Evolutionary conservation across 106 monocot genomes (phyloP).

Genomic region (Acanthochlamys bracteata): DNA sequence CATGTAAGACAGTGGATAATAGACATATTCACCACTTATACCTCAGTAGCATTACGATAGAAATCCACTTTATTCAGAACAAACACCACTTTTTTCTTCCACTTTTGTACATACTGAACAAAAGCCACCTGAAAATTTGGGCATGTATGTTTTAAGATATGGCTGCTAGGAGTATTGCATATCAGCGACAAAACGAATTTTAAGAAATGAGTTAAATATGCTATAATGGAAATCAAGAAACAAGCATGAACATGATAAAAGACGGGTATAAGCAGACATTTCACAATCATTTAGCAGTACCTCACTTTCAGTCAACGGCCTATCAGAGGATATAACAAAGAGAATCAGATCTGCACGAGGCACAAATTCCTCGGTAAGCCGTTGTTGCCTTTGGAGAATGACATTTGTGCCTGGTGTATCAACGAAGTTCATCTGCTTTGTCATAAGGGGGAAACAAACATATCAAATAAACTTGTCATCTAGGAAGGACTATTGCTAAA

Average conservation of each 20-base stretch:
- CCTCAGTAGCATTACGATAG: conserved; percentile 75
- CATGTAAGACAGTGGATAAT: neutral
- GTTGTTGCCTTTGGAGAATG: conserved; percentile 94
- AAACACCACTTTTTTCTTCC: conserved; percentile 98
- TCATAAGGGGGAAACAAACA: neutral
- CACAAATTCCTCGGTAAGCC: conserved; percentile 93
- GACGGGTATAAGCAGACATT: too few species aligned
- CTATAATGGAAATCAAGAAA: too few species aligned
- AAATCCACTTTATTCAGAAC: conserved; percentile 89
- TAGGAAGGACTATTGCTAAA: too few species aligned
- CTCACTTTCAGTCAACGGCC: conserved; percentile 98
- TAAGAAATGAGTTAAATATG: too few species aligned
- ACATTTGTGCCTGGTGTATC: conserved; percentile 99
- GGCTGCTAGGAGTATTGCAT: too few species aligned
- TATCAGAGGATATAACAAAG: conserved; percentile 84
- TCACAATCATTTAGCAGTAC: conserved; percentile 33
- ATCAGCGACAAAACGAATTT: too few species aligned
- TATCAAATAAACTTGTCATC: too few species aligned
- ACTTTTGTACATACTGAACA: conserved; percentile 80
- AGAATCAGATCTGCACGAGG: conserved; percentile 94
- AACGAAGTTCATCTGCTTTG: conserved; percentile 93
- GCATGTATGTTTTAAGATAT: too few species aligned
- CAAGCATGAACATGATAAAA: too few species aligned
- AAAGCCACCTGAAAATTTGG: conserved; percentile 54
- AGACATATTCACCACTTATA: conserved; percentile 23